Evolutionary conservation across 345 rosid species (phyloP).

Genomic region (Excoecaria agallocha): DNA sequence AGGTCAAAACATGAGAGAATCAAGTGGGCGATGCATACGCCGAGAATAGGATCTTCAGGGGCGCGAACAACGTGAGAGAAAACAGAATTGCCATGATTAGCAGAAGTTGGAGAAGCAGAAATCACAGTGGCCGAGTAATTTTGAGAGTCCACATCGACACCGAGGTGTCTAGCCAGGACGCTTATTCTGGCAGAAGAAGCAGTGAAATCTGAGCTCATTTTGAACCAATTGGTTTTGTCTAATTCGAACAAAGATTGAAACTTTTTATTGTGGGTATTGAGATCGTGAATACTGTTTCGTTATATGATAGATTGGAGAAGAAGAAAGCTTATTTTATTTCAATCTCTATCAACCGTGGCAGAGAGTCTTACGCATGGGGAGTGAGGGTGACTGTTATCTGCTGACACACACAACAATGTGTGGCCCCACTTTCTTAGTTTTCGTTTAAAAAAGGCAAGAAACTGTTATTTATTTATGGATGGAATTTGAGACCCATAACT

Average conservation of each 20-base stretch:
- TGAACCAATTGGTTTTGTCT: too few relatives aligned
- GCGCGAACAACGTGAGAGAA: conserved; percentile 27
- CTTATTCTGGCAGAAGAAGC: conserved; percentile 7
- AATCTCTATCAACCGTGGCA: neutral
- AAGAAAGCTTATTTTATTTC: neutral
- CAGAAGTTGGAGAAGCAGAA: conserved; percentile 26
- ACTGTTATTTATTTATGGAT: neutral
- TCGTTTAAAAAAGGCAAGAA: neutral
- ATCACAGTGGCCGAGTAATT: neutral
- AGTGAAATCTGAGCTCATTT: neutral
- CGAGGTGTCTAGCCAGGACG: conserved; percentile 24
- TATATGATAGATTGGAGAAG: neutral
- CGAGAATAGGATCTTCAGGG: conserved; percentile 35
- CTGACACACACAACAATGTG: neutral
- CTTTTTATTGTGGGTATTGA: too few relatives aligned
- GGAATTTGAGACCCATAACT: neutral
- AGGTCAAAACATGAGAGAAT: neutral
- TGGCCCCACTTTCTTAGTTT: neutral
- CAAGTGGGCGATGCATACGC: conserved; percentile 8
- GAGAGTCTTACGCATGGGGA: neutral
- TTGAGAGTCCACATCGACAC: neutral
- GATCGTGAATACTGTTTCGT: too few relatives aligned
- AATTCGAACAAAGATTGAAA: too few relatives aligned
- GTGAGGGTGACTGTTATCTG: neutral
- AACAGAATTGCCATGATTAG: conserved; percentile 10